Conservation (phyloP, 768 basidiomycete species). For the Psilocybe azurescens region DNA sequence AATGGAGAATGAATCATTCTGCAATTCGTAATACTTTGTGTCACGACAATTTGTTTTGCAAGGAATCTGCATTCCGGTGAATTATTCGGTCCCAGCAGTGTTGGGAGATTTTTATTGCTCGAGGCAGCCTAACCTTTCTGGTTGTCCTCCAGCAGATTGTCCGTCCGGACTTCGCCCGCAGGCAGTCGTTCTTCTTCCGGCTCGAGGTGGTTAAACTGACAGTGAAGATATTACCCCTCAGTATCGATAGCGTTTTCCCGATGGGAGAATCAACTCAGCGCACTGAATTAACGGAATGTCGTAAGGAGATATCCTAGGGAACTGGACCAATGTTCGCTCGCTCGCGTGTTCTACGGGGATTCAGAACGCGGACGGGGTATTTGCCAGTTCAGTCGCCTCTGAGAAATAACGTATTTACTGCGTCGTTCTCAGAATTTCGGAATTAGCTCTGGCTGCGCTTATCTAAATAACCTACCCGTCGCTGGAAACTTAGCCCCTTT, state of each 20-base stretch:
- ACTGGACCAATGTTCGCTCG: neutral
- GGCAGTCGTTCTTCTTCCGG: neutral
- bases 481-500: neutral
- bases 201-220: neutral
- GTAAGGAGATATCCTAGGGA: neutral
- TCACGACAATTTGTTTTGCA: too few relatives aligned
- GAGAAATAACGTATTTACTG: constrained; percentile 17
- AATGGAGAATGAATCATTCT: too few relatives aligned
- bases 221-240: neutral
- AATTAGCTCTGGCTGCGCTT: constrained; percentile 11
- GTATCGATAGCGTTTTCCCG: neutral
- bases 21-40: too few relatives aligned
- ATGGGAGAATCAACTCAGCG: neutral
- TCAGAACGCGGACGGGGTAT: constrained; percentile 10
- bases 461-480: neutral
- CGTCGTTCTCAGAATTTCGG: neutral
- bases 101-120: neutral
- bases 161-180: neutral
- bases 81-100: too few relatives aligned
- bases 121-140: neutral
- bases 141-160: neutral
- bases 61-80: too few relatives aligned
- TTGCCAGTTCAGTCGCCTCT: constrained; percentile 10
- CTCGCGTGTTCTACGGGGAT: constrained; percentile 16
- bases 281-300: neutral